Evolutionary conservation across 495 filamentous ascomycete genomes (phyloP), one percentile per base, ranked within the genome.

Genomic region (Chaetomidium leptoderma): DNA sequence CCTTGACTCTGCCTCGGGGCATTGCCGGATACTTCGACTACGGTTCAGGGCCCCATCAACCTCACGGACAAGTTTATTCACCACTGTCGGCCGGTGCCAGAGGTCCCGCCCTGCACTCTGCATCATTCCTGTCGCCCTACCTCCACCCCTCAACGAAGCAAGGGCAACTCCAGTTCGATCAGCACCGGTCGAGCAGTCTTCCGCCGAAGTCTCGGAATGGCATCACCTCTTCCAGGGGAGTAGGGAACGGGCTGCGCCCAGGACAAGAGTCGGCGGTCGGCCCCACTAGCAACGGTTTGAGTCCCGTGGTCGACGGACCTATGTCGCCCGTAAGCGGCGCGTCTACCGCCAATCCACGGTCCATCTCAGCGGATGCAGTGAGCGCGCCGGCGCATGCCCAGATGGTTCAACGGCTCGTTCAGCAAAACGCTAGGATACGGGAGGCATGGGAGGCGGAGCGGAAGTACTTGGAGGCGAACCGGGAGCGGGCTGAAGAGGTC

Each of bases 401-500:
- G 24, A 66, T 74, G 53, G 63, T 78, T 37, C 72, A 67, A 11
- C 74, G 73, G 9, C 65, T 73, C 37, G 62, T 73, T 13, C 69
- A 73, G n/a, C 72, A 78, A 51, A 75, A 70, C 44, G 58, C 62
- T 14, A 65, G 65, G 35, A 66, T 77, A 39, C 50, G 66, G 21
- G 75, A 77, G 46, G 69, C 67, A n/a, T 77, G 74, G 75, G 73
- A 72, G 59, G 68, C 69, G 10, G 76, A 78, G 64, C 73, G 76
- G 19, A 72, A 71, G 19, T 68, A 73, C 45, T 57, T 77, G 37
- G 75, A 77, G 55, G 75, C 74, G 7, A 75, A 70, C 53, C 70
- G 76, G 7, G 66, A 70, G 39, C 68, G 74, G 33, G 74, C 70
- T 7, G 76, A 78, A 50, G 73, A 74, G 57, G 67, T 77, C 16